Evolutionary conservation across 2,329 filamentous ascomycete species (phyloP).

Genomic region (Coleophoma crateriformis): DNA sequence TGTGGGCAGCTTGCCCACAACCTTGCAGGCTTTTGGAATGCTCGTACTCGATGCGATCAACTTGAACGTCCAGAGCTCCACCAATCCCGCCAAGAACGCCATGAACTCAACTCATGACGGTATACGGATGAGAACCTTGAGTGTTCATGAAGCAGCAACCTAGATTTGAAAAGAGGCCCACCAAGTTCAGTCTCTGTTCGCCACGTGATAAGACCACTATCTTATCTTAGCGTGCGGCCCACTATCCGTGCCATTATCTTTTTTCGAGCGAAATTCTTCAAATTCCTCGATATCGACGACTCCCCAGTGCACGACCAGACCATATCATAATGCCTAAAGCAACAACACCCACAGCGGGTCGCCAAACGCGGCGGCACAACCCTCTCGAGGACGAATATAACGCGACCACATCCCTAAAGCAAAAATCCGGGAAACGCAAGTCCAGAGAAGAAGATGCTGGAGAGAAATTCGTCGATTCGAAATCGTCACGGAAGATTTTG

Average conservation of each 20-base stretch:
- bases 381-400: constrained; percentile 85
- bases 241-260: background rate
- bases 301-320: too few relatives aligned
- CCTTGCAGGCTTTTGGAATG: too few relatives aligned
- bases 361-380: constrained; percentile 70
- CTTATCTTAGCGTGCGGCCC: background rate
- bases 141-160: too few relatives aligned
- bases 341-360: constrained; percentile 48
- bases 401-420: constrained; percentile 64
- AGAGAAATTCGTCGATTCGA: constrained; percentile 77
- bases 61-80: too few relatives aligned
- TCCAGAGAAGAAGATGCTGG: constrained; percentile 52
- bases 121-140: too few relatives aligned
- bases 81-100: too few relatives aligned
- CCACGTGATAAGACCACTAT: too few relatives aligned
- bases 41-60: too few relatives aligned
- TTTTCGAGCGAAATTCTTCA: background rate
- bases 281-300: background rate
- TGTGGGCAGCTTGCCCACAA: too few relatives aligned
- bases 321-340: constrained; percentile 70
- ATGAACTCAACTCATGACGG: too few relatives aligned
- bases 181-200: background rate
- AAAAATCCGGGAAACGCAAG: constrained; percentile 67
- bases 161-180: too few relatives aligned
- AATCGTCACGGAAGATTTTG: constrained; percentile 82